These are phyloP conservation scores for Sugiyamaella mastotermitis DNA, from an alignment of 805 yeast genomes.

Conservation along the genomic window DNA sequence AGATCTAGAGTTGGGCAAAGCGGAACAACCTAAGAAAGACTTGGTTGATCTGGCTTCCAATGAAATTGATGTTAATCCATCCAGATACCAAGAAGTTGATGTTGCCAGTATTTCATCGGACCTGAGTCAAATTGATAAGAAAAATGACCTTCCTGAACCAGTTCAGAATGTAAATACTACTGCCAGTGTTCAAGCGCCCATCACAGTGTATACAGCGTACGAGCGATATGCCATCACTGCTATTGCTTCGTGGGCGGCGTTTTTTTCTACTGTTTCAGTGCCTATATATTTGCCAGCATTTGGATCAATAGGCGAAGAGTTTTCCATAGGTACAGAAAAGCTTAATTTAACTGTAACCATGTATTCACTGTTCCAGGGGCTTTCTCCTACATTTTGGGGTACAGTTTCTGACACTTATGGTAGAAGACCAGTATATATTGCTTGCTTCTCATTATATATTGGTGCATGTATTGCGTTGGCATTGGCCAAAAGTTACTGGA, in stretches of 20 bases:
- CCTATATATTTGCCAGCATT: conserved; percentile 81
- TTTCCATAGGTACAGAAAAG: conserved; percentile 48
- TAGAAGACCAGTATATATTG: conserved; percentile 58
- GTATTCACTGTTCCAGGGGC: conserved; percentile 69
- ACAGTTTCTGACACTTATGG: conserved; percentile 64
- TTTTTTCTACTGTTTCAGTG: conserved; percentile 65
- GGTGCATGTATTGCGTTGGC: conserved; percentile 67
- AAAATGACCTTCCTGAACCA: conserved; percentile 1
- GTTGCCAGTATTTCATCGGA: no score
- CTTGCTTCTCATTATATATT: conserved; percentile 49
- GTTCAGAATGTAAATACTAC: conserved; percentile 1
- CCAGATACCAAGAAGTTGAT: no score
- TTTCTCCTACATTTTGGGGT: conserved; percentile 56
- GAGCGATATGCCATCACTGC: conserved; percentile 10
- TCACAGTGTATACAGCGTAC: conserved; percentile 3
- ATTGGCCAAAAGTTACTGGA: conserved; percentile 47
- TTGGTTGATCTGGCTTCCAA: no score
- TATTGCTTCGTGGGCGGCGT: conserved; percentile 34
- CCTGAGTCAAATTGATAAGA: neutral
- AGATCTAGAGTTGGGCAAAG: no score
- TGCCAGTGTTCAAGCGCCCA: conserved; percentile 4
- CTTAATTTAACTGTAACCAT: conserved; percentile 72
- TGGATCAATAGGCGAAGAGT: conserved; percentile 47
- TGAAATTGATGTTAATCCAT: no score
- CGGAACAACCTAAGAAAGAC: no score